These are phyloP conservation scores for Daldinia eschscholtzii DNA, from an alignment of 2,329 filamentous ascomycete species.

Conservation along the genomic window DNA sequence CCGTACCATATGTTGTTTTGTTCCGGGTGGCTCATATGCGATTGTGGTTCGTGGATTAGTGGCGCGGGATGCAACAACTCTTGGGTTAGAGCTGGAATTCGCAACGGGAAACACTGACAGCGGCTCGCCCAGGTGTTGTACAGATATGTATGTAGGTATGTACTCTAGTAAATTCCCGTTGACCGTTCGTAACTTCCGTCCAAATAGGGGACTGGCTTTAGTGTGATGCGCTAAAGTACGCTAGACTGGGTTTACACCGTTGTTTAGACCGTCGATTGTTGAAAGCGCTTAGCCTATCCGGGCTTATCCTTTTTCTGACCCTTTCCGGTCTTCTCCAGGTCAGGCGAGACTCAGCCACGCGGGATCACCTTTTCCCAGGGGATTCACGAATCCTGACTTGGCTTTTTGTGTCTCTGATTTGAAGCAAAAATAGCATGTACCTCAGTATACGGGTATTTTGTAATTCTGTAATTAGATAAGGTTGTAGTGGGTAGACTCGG, in stretches of 20 bases:
- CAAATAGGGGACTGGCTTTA: slow-evolving; percentile 31
- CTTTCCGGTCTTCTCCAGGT: background rate
- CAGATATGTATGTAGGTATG: slow-evolving; percentile 1
- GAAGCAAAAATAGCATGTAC: slow-evolving; percentile 28
- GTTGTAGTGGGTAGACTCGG: background rate
- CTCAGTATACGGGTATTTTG: background rate
- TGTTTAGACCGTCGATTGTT: background rate
- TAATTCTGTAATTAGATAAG: background rate
- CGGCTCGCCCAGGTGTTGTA: slow-evolving; percentile 1
- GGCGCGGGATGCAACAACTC: slow-evolving; percentile 22
- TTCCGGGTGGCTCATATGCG: slow-evolving; percentile 35
- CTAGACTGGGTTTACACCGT: slow-evolving; percentile 19
- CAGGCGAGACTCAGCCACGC: slow-evolving; percentile 39
- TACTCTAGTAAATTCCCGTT: slow-evolving; percentile 2
- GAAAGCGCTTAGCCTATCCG: slow-evolving; percentile 32
- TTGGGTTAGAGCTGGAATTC: slow-evolving; percentile 9
- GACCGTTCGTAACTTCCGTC: slow-evolving; percentile 8
- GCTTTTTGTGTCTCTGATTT: slow-evolving; percentile 19
- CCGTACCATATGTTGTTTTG: slow-evolving; percentile 33
- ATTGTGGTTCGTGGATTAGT: slow-evolving; percentile 13
- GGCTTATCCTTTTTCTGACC: slow-evolving; percentile 3
- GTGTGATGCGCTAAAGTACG: slow-evolving; percentile 6
- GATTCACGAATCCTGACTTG: slow-evolving; percentile 21
- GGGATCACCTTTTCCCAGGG: slow-evolving; percentile 33
- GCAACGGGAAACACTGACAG: slow-evolving; percentile 17